These are phyloP conservation scores for Byssoonygena ceratinophila DNA, from an alignment of 2,329 filamentous ascomycete species.

Conservation along the genomic window DNA sequence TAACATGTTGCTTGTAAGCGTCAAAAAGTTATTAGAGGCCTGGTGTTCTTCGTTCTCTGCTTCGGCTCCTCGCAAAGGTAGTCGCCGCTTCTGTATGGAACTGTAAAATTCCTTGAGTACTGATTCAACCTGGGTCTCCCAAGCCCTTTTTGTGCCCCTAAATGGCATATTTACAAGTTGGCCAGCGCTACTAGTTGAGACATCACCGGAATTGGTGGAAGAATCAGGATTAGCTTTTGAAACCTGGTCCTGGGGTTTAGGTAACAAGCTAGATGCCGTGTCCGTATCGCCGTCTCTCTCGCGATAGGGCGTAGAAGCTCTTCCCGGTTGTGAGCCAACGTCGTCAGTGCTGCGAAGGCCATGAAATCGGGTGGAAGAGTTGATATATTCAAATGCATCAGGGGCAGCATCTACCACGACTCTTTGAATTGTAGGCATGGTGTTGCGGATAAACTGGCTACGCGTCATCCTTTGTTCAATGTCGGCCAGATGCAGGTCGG, in stretches of 20 bases:
- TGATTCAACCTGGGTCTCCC: slow-evolving; percentile 82
- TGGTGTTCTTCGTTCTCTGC: slow-evolving; percentile 31
- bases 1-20: slow-evolving; percentile 56
- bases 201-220: slow-evolving; percentile 28
- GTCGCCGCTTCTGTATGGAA: slow-evolving; percentile 75
- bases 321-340: not conserved
- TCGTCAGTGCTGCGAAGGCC: slow-evolving; percentile 6
- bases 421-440: slow-evolving; percentile 75
- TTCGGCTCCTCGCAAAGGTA: slow-evolving; percentile 63
- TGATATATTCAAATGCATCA: slow-evolving; percentile 51
- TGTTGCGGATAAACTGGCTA: slow-evolving; percentile 91
- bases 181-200: slow-evolving; percentile 47
- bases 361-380: not conserved
- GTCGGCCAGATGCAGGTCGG: slow-evolving; percentile 87
- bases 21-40: slow-evolving; percentile 53
- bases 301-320: slow-evolving; percentile 10
- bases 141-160: slow-evolving; percentile 62
- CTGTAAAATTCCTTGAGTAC: slow-evolving; percentile 85
- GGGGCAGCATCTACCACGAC: slow-evolving; percentile 63
- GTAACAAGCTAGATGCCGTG: not conserved
- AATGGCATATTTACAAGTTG: slow-evolving; percentile 69
- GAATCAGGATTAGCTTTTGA: slow-evolving; percentile 21
- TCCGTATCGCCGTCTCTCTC: slow-evolving; percentile 1
- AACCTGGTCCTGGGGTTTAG: slow-evolving; percentile 21
- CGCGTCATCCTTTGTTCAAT: slow-evolving; percentile 96